Conservation (phyloP, 148 eudicot species). For the Salicornia ramosissima region DNA sequence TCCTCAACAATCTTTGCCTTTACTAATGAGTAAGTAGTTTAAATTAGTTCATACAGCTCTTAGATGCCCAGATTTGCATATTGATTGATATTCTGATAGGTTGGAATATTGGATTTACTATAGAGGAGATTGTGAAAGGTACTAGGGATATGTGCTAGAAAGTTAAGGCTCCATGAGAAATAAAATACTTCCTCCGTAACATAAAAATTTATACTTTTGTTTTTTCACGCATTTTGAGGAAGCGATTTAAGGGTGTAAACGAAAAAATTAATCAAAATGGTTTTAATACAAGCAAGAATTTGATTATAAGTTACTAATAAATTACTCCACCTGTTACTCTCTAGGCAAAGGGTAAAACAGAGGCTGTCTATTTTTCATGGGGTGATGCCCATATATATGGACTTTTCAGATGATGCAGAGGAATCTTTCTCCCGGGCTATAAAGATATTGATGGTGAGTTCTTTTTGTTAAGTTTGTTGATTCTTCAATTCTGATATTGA, state of each 20-base stretch:
- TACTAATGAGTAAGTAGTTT: slow-evolving; percentile 75
- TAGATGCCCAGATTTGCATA: background rate
- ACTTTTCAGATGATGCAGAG: slow-evolving; percentile 86
- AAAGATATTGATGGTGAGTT: slow-evolving; percentile 62
- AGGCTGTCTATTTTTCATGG: slow-evolving; percentile 75
- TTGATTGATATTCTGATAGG: background rate
- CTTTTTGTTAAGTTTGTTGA: background rate
- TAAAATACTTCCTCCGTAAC: no score
- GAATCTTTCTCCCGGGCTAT: slow-evolving; percentile 86
- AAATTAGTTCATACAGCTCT: background rate
- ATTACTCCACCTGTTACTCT: slow-evolving; percentile 16
- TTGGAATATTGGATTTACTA: background rate
- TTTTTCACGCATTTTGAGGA: no score
- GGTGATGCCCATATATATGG: slow-evolving; percentile 84
- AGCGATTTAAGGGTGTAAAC: no score
- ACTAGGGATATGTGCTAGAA: background rate
- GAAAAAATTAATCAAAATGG: no score
- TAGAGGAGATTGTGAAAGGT: background rate
- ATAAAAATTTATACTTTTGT: no score
- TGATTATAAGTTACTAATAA: background rate
- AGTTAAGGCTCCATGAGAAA: no score
- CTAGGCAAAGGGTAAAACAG: slow-evolving; percentile 86
- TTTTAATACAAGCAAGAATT: no score
- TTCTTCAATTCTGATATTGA: slow-evolving; percentile 6
- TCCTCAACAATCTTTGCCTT: slow-evolving; percentile 88